Evolutionary conservation across 2,329 filamentous ascomycete genomes (phyloP).

Genomic region (Penicillium sp.): DNA sequence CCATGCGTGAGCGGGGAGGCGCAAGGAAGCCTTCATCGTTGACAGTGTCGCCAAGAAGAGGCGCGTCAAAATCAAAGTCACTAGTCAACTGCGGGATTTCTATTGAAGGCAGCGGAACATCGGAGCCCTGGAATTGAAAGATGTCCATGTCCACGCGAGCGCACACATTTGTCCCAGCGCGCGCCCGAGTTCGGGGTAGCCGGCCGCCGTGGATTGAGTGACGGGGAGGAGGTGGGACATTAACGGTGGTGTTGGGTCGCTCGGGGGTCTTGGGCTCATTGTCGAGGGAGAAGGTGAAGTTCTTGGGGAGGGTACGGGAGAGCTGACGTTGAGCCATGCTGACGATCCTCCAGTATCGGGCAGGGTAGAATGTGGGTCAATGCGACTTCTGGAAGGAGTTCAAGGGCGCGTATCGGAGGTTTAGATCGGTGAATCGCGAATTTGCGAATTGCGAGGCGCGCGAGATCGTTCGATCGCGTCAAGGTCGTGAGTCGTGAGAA

Average conservation of each 20-base stretch:
- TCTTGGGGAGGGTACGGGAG: conserved; percentile 50
- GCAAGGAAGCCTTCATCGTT: conserved; percentile 42
- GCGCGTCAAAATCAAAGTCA: conserved; percentile 29
- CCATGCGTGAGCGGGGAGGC: conserved; percentile 39
- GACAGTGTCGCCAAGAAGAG: conserved; percentile 25
- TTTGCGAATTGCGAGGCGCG: conserved; percentile 19
- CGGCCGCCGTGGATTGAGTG: conserved; percentile 45
- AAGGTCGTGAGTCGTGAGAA: conserved; percentile 26
- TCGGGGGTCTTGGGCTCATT: conserved; percentile 47
- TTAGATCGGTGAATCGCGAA: conserved; percentile 1
- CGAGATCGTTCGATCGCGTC: conserved; percentile 7
- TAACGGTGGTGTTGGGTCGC: conserved; percentile 39
- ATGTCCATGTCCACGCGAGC: conserved; percentile 38
- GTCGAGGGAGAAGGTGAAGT: conserved; percentile 46
- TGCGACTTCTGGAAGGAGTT: conserved; percentile 10
- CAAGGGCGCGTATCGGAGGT: conserved; percentile 6
- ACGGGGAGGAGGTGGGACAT: conserved; percentile 48
- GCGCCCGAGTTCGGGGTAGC: conserved; percentile 42
- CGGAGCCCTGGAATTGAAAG: conserved; percentile 35
- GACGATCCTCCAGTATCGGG: conserved; percentile 5
- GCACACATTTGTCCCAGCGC: conserved; percentile 40
- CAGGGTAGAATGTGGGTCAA: conserved; percentile 11
- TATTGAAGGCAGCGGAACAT: conserved; percentile 48
- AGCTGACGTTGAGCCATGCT: conserved; percentile 44
- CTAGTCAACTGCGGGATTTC: conserved; percentile 37